Base-by-base conservation (phyloP, 2,329 filamentous ascomycete species). In the Pseudogymnoascus sp. region DNA sequence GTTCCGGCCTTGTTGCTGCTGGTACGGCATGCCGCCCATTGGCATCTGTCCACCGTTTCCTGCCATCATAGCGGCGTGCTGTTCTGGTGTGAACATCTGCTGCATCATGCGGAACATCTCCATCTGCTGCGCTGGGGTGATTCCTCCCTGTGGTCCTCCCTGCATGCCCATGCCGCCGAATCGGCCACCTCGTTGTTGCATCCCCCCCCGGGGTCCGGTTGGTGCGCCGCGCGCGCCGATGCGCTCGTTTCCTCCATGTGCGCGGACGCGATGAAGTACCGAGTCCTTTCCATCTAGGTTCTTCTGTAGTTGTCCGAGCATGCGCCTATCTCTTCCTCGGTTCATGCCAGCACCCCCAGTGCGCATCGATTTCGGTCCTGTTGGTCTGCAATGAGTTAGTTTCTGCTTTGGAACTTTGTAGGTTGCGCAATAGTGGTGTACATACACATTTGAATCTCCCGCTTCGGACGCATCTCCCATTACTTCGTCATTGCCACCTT, bases 341-440 rank as follows among this genome's bases (percentile, higher is more conserved):
- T 43, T 74, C 70, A 63, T 71, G 62, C 68, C 74, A 60, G 71
- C 75, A 60, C 72, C 71, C 59, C 84, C 84, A 72, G 88, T 90
- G 70, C 94, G 89, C 91, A 97, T 96, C 34, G 92, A 91, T 73
- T 92, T 94, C 16, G 94, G 94, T 61, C 93, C 94, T 59, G 91
- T 97, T 8, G 94, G 94, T 70, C 93, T 97, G 69, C 62, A 30
- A 32, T 41, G 39, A 62, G 76, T 83, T 74, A 82, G 78, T 70
- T 66, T 62, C n/a, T 22, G 38, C 50, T 65, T 50, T 60, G 14
- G 11, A 25, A 25, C 3, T 16, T 3, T 4, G 16, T 22, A 43
- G 18, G 5, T 5, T 43, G 4, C 2, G 12, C 20, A n/a, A 28
- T 22, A 25, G 41, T 25, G 20, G 11, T 47, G 41, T 50, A 79